These are phyloP conservation scores for Lodderomyces margitis DNA, from an alignment of 1,139 yeast species.

Conservation along the genomic window DNA sequence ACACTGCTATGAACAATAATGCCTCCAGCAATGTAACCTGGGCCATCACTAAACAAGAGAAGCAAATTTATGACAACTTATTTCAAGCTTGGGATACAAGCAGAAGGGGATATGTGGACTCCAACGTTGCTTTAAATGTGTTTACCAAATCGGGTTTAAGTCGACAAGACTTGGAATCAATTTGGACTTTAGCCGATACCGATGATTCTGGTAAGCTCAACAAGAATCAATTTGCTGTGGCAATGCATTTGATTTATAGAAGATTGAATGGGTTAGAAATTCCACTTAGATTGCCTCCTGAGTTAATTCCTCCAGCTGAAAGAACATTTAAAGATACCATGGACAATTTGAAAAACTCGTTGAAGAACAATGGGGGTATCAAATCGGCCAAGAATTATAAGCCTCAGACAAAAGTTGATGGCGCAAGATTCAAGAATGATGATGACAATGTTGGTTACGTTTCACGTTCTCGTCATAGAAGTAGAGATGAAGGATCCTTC, in stretches of 20 bases:
- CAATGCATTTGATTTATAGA: slow-evolving; percentile 79
- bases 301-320: slow-evolving; percentile 77
- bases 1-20: slow-evolving; percentile 52
- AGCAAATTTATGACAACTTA: slow-evolving; percentile 79
- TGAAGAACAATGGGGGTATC: slow-evolving; percentile 38
- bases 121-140: slow-evolving; percentile 79
- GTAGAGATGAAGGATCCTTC: slow-evolving; percentile 20
- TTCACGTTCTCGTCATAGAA: slow-evolving; percentile 65
- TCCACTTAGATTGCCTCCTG: slow-evolving; percentile 72
- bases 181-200: slow-evolving; percentile 81
- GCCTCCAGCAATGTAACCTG: slow-evolving; percentile 55
- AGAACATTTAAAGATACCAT: slow-evolving; percentile 50
- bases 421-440: slow-evolving; percentile 67
- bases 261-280: slow-evolving; percentile 70
- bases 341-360: slow-evolving; percentile 41
- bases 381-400: slow-evolving; percentile 21
- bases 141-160: slow-evolving; percentile 88
- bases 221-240: slow-evolving; percentile 77
- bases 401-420: slow-evolving; percentile 37
- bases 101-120: slow-evolving; percentile 68
- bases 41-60: slow-evolving; percentile 86
- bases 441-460: slow-evolving; percentile 63
- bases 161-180: slow-evolving; percentile 79
- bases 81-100: slow-evolving; percentile 83
- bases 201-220: slow-evolving; percentile 71